phyloP scores from a whole-genome alignment of 306 rosid species.

The Clitoria ternatea region DNA sequence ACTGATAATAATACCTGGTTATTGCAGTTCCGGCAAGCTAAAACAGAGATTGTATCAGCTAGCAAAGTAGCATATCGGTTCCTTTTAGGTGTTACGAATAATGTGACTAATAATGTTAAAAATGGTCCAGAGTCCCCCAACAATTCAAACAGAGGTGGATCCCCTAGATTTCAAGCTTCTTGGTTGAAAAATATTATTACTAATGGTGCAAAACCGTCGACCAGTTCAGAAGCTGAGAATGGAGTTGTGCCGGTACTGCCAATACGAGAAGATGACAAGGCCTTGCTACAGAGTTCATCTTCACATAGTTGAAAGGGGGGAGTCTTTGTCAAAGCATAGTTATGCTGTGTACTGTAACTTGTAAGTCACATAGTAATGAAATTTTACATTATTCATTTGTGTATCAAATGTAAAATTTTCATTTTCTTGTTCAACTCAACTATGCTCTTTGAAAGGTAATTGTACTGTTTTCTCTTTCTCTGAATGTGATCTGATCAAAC shows the following conservation, averaged over 20 bases:
- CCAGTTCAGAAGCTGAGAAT: constrained; percentile 65
- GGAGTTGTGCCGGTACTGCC: constrained; percentile 32
- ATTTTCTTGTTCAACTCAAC: constrained; percentile 42
- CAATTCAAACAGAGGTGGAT: constrained; percentile 59
- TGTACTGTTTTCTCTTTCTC: not conserved
- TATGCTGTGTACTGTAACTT: constrained; percentile 37
- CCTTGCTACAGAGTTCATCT: constrained; percentile 34
- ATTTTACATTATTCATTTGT: constrained; percentile 45
- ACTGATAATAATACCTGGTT: constrained; percentile 17
- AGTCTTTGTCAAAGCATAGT: constrained; percentile 6
- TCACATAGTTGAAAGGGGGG: constrained; percentile 46
- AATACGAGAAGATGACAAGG: constrained; percentile 34
- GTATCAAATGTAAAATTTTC: constrained; percentile 53
- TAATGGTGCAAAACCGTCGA: constrained; percentile 80
- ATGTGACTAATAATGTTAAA: constrained; percentile 57
- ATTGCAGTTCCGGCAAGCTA: constrained; percentile 93
- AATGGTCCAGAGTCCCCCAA: constrained; percentile 50
- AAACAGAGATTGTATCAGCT: constrained; percentile 83
- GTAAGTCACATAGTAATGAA: constrained; percentile 24
- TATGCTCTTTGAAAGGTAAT: constrained; percentile 24
- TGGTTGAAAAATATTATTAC: constrained; percentile 87
- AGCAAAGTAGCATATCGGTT: constrained; percentile 97
- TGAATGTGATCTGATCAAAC: not conserved
- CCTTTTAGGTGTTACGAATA: constrained; percentile 70
- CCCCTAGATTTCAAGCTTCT: constrained; percentile 69